phyloP scores from a whole-genome alignment of 352 stramenopile species.

The Phytophthora cryptogea region DNA sequence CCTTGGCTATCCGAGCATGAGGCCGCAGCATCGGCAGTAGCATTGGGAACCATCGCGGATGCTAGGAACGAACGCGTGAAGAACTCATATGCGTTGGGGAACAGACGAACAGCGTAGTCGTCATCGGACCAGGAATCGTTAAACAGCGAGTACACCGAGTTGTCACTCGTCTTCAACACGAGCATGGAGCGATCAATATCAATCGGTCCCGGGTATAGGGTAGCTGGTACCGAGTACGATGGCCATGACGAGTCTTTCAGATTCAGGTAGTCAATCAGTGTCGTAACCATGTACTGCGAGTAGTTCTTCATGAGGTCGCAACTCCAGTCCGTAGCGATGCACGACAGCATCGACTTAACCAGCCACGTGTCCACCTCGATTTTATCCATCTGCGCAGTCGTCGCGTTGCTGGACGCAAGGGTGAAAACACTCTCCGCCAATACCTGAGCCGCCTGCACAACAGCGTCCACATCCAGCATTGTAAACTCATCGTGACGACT shows the following conservation, averaged over 20 bases:
- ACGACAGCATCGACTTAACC: slow-evolving; percentile 60
- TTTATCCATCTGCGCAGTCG: slow-evolving; percentile 37
- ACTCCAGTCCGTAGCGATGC: slow-evolving; percentile 67
- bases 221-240: slow-evolving; percentile 54
- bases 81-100: slow-evolving; percentile 83
- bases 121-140: slow-evolving; percentile 63
- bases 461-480: slow-evolving; percentile 49
- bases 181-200: slow-evolving; percentile 54
- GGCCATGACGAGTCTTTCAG: slow-evolving; percentile 49
- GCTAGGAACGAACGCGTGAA: slow-evolving; percentile 80
- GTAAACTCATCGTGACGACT: slow-evolving; percentile 69
- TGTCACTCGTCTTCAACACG: slow-evolving; percentile 48
- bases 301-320: slow-evolving; percentile 74
- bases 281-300: slow-evolving; percentile 60
- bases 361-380: slow-evolving; percentile 63
- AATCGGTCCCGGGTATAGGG: slow-evolving; percentile 62
- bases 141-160: slow-evolving; percentile 47
- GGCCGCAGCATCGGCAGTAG: slow-evolving; percentile 30
- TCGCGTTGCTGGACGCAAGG: slow-evolving; percentile 57
- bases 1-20: slow-evolving; percentile 61
- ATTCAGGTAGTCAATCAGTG: slow-evolving; percentile 71
- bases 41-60: slow-evolving; percentile 53
- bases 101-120: slow-evolving; percentile 57
- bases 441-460: slow-evolving; percentile 69
- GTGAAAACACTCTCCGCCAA: slow-evolving; percentile 74